A percentile compares a stretch with the other conserved stretches of the same genome.
These are phyloP conservation scores for Fonsecaea nubica DNA, from an alignment of 2,329 filamentous ascomycete species.

Conservation along the genomic window DNA sequence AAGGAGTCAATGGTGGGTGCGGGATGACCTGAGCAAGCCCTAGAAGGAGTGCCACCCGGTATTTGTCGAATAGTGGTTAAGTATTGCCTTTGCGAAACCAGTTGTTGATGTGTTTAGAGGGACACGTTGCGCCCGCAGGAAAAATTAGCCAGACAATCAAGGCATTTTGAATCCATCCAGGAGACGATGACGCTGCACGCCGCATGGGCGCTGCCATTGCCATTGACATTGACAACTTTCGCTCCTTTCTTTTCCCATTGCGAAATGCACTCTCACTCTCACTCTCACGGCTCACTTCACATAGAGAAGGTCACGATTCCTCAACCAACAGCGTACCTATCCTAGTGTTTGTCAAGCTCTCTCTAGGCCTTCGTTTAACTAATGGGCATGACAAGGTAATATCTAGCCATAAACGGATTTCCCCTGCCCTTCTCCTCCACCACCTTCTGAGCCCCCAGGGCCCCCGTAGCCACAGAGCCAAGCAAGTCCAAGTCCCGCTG, in stretches of 20 bases:
- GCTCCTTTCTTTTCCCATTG: background rate
- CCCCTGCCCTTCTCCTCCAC: background rate
- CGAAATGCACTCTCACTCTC: too few species aligned
- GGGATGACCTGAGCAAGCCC: slow-evolving; percentile 3
- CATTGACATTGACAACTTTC: background rate
- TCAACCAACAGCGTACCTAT: background rate
- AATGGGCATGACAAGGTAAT: background rate
- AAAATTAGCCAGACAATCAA: background rate
- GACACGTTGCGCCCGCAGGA: background rate
- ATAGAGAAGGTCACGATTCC: background rate
- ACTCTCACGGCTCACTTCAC: background rate
- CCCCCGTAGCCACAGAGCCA: slow-evolving; percentile 19
- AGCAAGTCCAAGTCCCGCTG: slow-evolving; percentile 12
- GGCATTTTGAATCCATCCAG: background rate
- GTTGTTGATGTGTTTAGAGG: background rate
- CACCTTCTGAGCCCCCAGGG: background rate
- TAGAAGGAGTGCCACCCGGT: background rate
- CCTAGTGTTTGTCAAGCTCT: slow-evolving; percentile 2
- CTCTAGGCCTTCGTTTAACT: slow-evolving; percentile 7
- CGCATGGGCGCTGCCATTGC: background rate
- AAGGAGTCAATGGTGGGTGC: background rate
- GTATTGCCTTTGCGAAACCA: background rate
- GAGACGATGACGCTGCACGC: background rate
- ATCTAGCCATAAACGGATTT: background rate
- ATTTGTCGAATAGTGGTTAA: too few species aligned